Conservation (phyloP, 2,329 filamentous ascomycete genomes). For the Cladophialophora exuberans region DNA sequence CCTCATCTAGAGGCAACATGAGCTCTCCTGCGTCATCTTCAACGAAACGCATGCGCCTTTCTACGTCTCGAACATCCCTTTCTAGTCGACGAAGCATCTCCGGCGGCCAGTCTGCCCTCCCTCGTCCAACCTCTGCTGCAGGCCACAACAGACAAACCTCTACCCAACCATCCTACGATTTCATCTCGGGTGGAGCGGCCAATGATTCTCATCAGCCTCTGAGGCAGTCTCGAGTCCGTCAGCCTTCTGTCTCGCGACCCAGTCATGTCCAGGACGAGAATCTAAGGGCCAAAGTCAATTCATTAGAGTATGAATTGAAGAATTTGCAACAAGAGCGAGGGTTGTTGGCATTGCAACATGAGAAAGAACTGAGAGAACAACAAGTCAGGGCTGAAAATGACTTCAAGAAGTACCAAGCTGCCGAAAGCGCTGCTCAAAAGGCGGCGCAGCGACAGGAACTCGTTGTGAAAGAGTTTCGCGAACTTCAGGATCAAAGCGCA, state of each 20-base stretch:
- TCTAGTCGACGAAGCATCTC: constrained; percentile 30
- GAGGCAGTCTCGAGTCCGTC: constrained; percentile 41
- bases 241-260: constrained; percentile 42
- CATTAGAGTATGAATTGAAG: constrained; percentile 83
- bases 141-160: constrained; percentile 43
- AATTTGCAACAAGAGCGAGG: constrained; percentile 87
- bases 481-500: constrained; percentile 55
- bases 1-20: constrained; percentile 17
- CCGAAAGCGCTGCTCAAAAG: constrained; percentile 56
- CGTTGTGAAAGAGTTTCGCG: constrained; percentile 58
- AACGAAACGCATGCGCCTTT: constrained; percentile 31
- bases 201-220: constrained; percentile 40
- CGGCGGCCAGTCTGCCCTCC: constrained; percentile 24
- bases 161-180: constrained; percentile 62
- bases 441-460: constrained; percentile 59
- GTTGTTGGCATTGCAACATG: constrained; percentile 74
- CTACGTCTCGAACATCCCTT: constrained; percentile 30
- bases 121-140: constrained; percentile 25
- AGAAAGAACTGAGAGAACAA: constrained; percentile 80
- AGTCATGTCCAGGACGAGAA: constrained; percentile 63
- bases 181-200: constrained; percentile 59
- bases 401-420: constrained; percentile 67
- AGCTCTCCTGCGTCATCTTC: constrained; percentile 29
- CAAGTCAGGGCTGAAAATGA: constrained; percentile 83
- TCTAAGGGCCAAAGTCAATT: constrained; percentile 85